Evolutionary conservation across 78 protist genomes (phyloP).

Genomic region (Dictyostelium capitatum): DNA sequence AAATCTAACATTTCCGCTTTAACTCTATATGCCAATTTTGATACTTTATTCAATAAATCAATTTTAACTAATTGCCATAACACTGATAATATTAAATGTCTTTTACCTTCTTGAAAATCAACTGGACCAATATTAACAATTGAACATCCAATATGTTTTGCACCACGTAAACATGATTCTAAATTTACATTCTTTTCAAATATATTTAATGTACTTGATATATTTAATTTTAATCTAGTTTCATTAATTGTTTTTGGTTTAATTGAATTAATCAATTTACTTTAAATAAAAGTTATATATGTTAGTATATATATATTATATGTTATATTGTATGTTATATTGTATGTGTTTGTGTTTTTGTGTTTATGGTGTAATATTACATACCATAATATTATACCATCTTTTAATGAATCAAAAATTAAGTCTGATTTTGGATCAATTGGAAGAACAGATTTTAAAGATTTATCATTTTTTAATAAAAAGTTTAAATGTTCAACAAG

Average conservation of each 20-base stretch:
- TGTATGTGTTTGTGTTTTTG: not conserved
- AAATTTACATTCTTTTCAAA: conserved; percentile 76
- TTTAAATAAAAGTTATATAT: not conserved
- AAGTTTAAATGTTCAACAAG: conserved; percentile 76
- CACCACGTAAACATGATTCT: conserved; percentile 55
- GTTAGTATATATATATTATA: not conserved
- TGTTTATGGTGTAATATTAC: not conserved
- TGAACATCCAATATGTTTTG: conserved; percentile 48
- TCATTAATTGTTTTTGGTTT: conserved; percentile 61
- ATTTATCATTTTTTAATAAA: conserved; percentile 34
- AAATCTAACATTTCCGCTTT: conserved; percentile 63
- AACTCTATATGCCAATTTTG: conserved; percentile 52
- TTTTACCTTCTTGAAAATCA: conserved; percentile 72
- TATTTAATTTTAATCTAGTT: conserved; percentile 23
- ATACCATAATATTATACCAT: conserved; percentile 74
- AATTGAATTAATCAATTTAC: conserved; percentile 76
- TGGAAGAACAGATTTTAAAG: conserved; percentile 27
- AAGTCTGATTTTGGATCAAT: conserved; percentile 74
- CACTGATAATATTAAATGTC: conserved; percentile 69
- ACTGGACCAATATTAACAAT: conserved; percentile 71
- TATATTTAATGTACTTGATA: conserved; percentile 17
- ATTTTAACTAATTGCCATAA: conserved; percentile 76
- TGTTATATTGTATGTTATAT: no score
- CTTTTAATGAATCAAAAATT: conserved; percentile 63
- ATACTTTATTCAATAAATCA: conserved; percentile 68